Percentiles rank a stretch among this genome's conserved stretches.
phyloP scores from a whole-genome alignment of 108 stramenopile species.

The Cyclostephanos tholiformis region DNA sequence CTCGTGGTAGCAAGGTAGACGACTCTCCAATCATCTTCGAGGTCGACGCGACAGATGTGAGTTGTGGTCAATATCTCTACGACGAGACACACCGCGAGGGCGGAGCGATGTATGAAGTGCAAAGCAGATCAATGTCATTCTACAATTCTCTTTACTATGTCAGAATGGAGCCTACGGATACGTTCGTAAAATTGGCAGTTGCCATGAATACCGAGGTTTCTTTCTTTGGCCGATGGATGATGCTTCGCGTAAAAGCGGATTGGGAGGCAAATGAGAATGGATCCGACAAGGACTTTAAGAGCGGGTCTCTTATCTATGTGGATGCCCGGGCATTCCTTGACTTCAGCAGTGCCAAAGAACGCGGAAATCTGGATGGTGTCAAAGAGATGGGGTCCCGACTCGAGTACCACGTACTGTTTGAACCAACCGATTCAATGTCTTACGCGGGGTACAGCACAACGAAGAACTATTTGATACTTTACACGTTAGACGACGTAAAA shows the following conservation, averaged over 20 bases:
- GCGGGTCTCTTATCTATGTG: slow-evolving; percentile 71
- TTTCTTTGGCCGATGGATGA: slow-evolving; percentile 64
- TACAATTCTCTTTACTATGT: slow-evolving; percentile 77
- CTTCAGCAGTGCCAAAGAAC: slow-evolving; percentile 57
- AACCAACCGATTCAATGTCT: slow-evolving; percentile 74
- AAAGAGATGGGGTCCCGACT: slow-evolving; percentile 23
- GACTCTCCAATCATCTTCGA: slow-evolving; percentile 88
- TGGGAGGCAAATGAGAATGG: slow-evolving; percentile 71
- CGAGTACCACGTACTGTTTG: slow-evolving; percentile 75
- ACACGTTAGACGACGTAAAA: slow-evolving; percentile 83
- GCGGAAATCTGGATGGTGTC: slow-evolving; percentile 35
- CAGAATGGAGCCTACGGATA: slow-evolving; percentile 47
- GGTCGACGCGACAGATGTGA: slow-evolving; percentile 86
- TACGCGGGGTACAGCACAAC: slow-evolving; percentile 70
- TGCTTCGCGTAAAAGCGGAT: slow-evolving; percentile 77
- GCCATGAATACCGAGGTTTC: slow-evolving; percentile 68
- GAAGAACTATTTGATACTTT: slow-evolving; percentile 82
- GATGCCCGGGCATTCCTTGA: slow-evolving; percentile 61
- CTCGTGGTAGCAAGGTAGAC: slow-evolving; percentile 81
- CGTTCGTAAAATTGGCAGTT: slow-evolving; percentile 72
- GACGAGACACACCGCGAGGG: slow-evolving; percentile 76
- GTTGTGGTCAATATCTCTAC: slow-evolving; percentile 64
- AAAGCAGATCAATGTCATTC: slow-evolving; percentile 73
- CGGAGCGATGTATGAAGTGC: slow-evolving; percentile 73
- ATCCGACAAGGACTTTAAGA: slow-evolving; percentile 56